Conservation (phyloP, 2,329 filamentous ascomycete genomes). For the Fonsecaea erecta region DNA sequence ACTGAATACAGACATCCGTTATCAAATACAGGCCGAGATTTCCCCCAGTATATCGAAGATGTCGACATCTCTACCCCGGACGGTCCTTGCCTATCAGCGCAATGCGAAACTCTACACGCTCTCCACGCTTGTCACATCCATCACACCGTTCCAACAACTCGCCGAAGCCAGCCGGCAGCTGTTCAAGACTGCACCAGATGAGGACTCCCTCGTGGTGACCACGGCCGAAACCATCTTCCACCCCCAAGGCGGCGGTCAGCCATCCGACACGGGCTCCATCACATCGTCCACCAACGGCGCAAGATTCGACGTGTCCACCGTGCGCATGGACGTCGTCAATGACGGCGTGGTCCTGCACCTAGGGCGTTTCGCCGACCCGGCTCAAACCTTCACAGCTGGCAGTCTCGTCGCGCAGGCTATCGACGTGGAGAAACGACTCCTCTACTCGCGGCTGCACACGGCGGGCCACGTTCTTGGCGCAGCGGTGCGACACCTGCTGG, state of each 20-base stretch:
- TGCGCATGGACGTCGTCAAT: conserved; percentile 59
- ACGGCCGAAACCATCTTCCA: conserved; percentile 74
- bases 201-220: conserved; percentile 63
- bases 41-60: conserved; percentile 5
- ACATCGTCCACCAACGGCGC: conserved; percentile 36
- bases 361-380: conserved; percentile 57
- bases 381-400: conserved; percentile 47
- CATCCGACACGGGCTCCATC: conserved; percentile 68
- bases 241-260: conserved; percentile 75
- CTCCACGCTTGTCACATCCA: conserved; percentile 43
- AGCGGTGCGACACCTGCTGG: conserved; percentile 65
- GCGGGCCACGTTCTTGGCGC: conserved; percentile 73
- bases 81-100: conserved; percentile 27
- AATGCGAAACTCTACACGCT: conserved; percentile 33
- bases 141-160: conserved; percentile 57
- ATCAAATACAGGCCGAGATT: neutral
- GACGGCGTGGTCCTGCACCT: conserved; percentile 68
- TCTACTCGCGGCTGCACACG: conserved; percentile 73
- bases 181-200: conserved; percentile 59
- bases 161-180: conserved; percentile 59
- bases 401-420: conserved; percentile 61
- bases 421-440: conserved; percentile 62
- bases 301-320: conserved; percentile 60
- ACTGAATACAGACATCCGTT: neutral
- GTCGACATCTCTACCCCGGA: conserved; percentile 22